Base-by-base conservation (phyloP, 345 rosid genomes). In the Brassica carinata region DNA sequence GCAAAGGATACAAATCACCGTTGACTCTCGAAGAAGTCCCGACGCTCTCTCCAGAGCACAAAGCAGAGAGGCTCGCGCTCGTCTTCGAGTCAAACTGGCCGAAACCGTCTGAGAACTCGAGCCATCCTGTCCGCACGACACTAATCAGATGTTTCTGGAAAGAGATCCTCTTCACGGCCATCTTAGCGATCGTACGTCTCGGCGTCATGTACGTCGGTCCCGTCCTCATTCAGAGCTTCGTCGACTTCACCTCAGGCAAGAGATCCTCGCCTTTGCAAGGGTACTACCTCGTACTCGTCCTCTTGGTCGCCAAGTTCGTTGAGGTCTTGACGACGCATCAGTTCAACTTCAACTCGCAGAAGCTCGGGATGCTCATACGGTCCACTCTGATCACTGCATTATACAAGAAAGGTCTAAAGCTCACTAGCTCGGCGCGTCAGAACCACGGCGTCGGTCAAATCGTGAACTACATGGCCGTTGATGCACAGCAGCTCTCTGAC, bases 401-500 rank as follows among this genome's bases (percentile, higher is more conserved):
- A 34, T 95, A 93, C 90, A 87, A 74, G 80, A 95, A 95, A 79
- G 98, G 99, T 2, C 66, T 93, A 69, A 85, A 89, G 75, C 82
- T 95, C 45, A 83, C 98, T 0, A 89, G 96, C 80, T 95, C 98
- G 11, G 94, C 97, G 30, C 91, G 99, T 30, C 98, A 95, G 74
- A 88, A 88, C 72, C 99, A 95, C 66, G 99, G 99, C 9, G 96
- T 95, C 0, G 98, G 99, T 13, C 99, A 93, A 82, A 95, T 93
- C 40, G 99, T 95, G 77, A 95, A 95, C 72, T 95, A 95, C 86
- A 95, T 95, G 99, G 94, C 99, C 33, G 98, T 95, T 2, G 99
- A 95, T 72, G 97, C 98, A 1, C 99, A 95, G n/a, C 99, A 95
- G 82, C 94, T 95, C 67, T 93, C 98, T 14, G 99, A 95, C 70